Evolutionary conservation across 495 filamentous ascomycete genomes (phyloP), one percentile per base, ranked within the genome.

Genomic region (Daldinia loculata): DNA sequence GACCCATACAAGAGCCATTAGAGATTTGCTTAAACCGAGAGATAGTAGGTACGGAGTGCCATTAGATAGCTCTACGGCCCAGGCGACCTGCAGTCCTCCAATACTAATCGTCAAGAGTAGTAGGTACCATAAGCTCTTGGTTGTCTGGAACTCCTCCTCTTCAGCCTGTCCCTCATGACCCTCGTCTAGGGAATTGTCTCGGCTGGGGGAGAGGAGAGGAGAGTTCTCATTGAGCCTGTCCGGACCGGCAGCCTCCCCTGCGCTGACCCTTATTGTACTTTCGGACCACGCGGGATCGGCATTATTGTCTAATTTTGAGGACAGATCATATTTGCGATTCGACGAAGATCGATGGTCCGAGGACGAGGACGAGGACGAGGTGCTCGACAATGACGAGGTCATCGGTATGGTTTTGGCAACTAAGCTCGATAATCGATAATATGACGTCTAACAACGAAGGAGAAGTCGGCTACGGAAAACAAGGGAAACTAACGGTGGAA

Each of bases 1-100:
- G 67, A 98, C 94, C 94, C 94, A 98, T 26, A 97, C 94, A 62
- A 97, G 84, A 15, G 94, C 94, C 80, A 97, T 90, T n/a, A 97
- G 80, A 36, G 94, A 90, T 79, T 98, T 98, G 85, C 90, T 95
- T 80, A 98, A 84, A 6, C 94, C 94, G 17, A 98, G 87, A 6
- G 92, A 94, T 30, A 88, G 75, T 26, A 88, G 77, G 65, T 86
- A 88, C 30, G 86, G 86, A 43, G 93, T 95, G 69, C 92, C 93
- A 81, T 94, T 91, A 56, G 92, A 95, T 58, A 94, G 80, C 76
- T 97, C 93, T 43, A 95, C 93, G 7, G 93, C 91, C 94, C 94
- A 98, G n/a, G 93, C 93, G 75, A 98, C 89, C 78, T 97, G 94
- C 66, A 98, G 83, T 27, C 92, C 94, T 45, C 92, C 91, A 67